Conservation (phyloP, 2,329 filamentous ascomycete species). For the Monilinia vaccinii-corymbosi region DNA sequence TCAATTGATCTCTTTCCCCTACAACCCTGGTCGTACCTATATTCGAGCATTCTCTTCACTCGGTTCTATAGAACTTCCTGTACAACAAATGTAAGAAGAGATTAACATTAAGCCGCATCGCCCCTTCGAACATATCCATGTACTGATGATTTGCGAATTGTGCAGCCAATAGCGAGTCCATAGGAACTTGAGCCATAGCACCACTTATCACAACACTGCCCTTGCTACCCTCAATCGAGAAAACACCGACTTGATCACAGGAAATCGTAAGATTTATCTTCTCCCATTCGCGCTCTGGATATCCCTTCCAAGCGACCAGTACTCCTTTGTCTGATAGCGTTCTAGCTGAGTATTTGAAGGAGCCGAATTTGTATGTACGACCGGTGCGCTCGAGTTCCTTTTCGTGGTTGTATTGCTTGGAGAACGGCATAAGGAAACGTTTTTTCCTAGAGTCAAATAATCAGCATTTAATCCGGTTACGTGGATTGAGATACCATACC, state of each 20-base stretch:
- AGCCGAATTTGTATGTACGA: conserved; percentile 93
- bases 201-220: conserved; percentile 95
- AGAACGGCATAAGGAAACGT: conserved; percentile 89
- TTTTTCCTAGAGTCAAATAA: conserved; percentile 55
- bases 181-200: conserved; percentile 75
- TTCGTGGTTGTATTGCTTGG: conserved; percentile 98
- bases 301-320: conserved; percentile 82
- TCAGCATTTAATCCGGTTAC: conserved; percentile 12
- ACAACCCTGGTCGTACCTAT: not conserved
- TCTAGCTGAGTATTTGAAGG: conserved; percentile 91
- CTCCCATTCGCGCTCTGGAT: conserved; percentile 75
- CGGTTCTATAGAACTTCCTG: conserved; percentile 91
- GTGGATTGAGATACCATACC: conserved; percentile 38
- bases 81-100: conserved; percentile 92
- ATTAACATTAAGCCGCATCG: conserved; percentile 88
- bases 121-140: conserved; percentile 85
- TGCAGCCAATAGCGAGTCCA: conserved; percentile 90
- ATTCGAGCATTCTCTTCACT: conserved; percentile 26
- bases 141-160: conserved; percentile 97
- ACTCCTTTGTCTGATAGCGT: conserved; percentile 89
- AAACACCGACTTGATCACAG: conserved; percentile 88
- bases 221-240: conserved; percentile 81
- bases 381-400: conserved; percentile 87
- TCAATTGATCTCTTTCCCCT: not conserved
- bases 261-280: conserved; percentile 91